phyloP scores from a whole-genome alignment of 176 grass and related monocot genomes.

The Tillandsia leiboldiana region DNA sequence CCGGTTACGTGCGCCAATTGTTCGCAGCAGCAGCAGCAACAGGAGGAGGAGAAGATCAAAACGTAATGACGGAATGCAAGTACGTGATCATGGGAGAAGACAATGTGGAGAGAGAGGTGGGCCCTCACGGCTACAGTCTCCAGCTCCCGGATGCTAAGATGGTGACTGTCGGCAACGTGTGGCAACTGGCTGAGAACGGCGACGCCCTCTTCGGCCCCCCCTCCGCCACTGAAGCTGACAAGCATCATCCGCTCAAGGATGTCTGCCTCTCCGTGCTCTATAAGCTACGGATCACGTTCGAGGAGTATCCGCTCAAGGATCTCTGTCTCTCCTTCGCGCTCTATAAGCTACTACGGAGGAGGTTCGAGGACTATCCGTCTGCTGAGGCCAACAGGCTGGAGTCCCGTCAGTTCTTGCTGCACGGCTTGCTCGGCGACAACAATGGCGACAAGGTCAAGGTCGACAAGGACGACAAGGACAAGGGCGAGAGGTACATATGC shows the following conservation, averaged over 20 bases:
- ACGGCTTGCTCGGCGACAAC: too few relatives aligned
- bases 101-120: conserved; percentile 24
- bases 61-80: neutral
- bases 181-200: conserved; percentile 3
- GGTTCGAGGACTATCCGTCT: neutral
- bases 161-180: conserved; percentile 29
- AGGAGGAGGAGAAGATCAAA: neutral
- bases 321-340: conserved; percentile 10
- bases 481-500: too few relatives aligned
- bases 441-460: too few relatives aligned
- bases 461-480: too few relatives aligned
- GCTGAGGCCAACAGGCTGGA: neutral
- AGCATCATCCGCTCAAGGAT: too few relatives aligned
- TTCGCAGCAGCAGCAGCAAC: too few relatives aligned
- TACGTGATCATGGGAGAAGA: conserved; percentile 20
- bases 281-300: too few relatives aligned
- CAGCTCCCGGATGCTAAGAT: neutral
- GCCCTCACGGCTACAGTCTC: conserved; percentile 27
- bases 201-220: neutral
- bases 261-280: too few relatives aligned
- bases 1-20: conserved; percentile 13
- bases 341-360: neutral
- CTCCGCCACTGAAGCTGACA: too few relatives aligned
- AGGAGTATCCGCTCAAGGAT: neutral
- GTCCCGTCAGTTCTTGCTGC: neutral